These are phyloP conservation scores for Eimeria tenella DNA, from an alignment of 169 alveolate species.

Conservation along the genomic window DNA sequence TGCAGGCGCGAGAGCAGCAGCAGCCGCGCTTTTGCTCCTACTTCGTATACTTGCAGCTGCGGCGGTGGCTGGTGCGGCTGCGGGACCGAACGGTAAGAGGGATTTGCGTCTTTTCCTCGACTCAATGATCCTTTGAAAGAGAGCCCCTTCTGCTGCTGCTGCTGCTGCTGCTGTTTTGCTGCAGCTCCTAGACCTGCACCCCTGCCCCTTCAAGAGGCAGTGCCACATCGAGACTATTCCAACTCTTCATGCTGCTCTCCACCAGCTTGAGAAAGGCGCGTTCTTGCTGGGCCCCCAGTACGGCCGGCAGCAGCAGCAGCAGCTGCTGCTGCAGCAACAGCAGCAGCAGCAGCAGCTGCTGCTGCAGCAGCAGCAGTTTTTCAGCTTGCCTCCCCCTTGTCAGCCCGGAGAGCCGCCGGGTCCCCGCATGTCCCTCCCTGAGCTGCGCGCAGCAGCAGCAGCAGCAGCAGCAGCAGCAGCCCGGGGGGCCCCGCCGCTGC, in stretches of 20 bases:
- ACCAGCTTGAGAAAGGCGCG: neutral
- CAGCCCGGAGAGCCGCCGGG: neutral
- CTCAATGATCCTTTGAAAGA: neutral
- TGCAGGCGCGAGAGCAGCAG: neutral
- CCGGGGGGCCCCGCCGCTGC: neutral
- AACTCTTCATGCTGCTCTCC: neutral
- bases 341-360: neutral
- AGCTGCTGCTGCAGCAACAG: neutral
- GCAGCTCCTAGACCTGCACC: slow-evolving; percentile 28
- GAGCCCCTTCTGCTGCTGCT: neutral
- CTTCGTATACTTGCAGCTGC: neutral
- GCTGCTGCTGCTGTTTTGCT: neutral
- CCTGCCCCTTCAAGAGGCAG: slow-evolving; percentile 5
- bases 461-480: neutral
- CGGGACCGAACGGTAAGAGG: neutral
- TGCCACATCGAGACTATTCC: neutral
- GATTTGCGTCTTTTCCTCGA: neutral
- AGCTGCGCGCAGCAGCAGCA: neutral
- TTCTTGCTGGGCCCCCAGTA: neutral
- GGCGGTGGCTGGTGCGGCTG: slow-evolving; percentile 15
- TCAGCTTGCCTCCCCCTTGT: neutral
- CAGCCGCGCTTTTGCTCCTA: neutral
- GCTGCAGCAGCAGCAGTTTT: neutral
- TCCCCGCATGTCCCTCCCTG: neutral
- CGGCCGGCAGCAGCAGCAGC: neutral